Conservation (phyloP, 768 basidiomycete genomes). For the Kwoniella shandongensis region DNA sequence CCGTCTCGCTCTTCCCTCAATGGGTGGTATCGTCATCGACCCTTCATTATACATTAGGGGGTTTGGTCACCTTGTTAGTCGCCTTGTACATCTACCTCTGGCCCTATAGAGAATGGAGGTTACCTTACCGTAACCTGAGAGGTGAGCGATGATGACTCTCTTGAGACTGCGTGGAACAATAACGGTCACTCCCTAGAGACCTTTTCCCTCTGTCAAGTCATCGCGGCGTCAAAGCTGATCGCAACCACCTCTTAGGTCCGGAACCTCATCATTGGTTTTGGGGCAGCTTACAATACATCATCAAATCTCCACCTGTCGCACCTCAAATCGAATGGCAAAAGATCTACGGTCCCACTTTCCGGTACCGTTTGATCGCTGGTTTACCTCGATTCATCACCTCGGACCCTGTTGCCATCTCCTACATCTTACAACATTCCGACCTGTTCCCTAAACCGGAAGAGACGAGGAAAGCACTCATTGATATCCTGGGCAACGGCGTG, state of each 20-base stretch:
- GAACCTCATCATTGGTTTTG: constrained; percentile 22
- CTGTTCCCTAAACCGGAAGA: constrained; percentile 74
- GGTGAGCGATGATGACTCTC: constrained; percentile 24
- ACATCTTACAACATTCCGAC: constrained; percentile 70
- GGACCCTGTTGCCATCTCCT: constrained; percentile 71
- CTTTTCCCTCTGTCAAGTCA: too few relatives aligned
- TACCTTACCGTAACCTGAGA: constrained; percentile 26
- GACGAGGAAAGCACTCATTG: constrained; percentile 69
- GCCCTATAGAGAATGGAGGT: constrained; percentile 18
- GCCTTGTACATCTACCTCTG: constrained; percentile 20
- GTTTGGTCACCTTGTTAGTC: background rate
- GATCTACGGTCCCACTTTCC: constrained; percentile 39
- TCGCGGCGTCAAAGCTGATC: background rate
- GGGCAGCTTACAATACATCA: constrained; percentile 28
- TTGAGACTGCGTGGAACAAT: too few relatives aligned
- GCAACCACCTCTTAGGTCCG: constrained; percentile 26
- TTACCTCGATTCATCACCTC: constrained; percentile 73
- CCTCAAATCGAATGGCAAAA: constrained; percentile 36
- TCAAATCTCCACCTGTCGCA: constrained; percentile 32
- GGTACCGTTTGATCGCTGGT: constrained; percentile 32
- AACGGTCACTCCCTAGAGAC: too few relatives aligned
- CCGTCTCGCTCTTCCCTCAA: too few relatives aligned
- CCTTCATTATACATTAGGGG: constrained; percentile 2
- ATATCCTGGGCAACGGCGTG: constrained; percentile 70
- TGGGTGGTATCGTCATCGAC: too few relatives aligned